A percentile compares a stretch with the other conserved stretches of the same genome.
These are phyloP conservation scores for Phytophthora sojae DNA, from an alignment of 352 stramenopile species.

Conservation along the genomic window DNA sequence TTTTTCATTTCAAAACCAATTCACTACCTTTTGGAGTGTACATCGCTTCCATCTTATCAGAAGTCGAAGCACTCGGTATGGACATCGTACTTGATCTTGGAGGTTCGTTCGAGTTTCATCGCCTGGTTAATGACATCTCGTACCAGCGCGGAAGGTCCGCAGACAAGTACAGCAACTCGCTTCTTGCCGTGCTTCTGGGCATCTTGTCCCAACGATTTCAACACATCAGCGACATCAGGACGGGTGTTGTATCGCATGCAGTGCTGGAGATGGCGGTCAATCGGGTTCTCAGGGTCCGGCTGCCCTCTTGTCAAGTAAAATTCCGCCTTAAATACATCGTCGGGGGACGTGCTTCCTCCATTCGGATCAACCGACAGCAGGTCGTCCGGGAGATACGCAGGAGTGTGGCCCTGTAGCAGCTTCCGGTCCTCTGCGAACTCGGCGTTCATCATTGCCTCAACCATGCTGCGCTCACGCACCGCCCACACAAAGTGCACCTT, in stretches of 20 bases:
- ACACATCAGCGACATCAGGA: slow-evolving; percentile 25
- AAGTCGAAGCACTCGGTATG: slow-evolving; percentile 45
- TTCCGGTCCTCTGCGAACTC: slow-evolving; percentile 11
- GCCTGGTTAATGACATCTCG: slow-evolving; percentile 27
- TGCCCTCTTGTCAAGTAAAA: slow-evolving; percentile 43
- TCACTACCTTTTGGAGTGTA: too few relatives aligned
- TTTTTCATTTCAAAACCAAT: too few relatives aligned
- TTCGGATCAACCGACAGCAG: slow-evolving; percentile 8
- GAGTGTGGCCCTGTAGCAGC: slow-evolving; percentile 7
- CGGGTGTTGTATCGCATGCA: slow-evolving; percentile 39
- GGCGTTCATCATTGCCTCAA: slow-evolving; percentile 33
- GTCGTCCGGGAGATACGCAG: slow-evolving; percentile 19
- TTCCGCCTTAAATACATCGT: slow-evolving; percentile 39
- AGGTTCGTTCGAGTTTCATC: slow-evolving; percentile 19
- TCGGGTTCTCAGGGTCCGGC: slow-evolving; percentile 28
- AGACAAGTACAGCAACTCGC: slow-evolving; percentile 47
- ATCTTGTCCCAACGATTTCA: slow-evolving; percentile 32
- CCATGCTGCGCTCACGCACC: slow-evolving; percentile 43
- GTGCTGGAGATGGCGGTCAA: slow-evolving; percentile 31
- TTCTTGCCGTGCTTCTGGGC: slow-evolving; percentile 26
- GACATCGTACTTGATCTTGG: slow-evolving; percentile 41
- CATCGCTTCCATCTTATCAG: slow-evolving; percentile 2
- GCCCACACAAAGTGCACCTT: slow-evolving; percentile 54
- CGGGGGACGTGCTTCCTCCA: slow-evolving; percentile 4
- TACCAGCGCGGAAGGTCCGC: slow-evolving; percentile 40